Base-by-base conservation (phyloP, 805 yeast species). In the Komagataella pseudopastoris region DNA sequence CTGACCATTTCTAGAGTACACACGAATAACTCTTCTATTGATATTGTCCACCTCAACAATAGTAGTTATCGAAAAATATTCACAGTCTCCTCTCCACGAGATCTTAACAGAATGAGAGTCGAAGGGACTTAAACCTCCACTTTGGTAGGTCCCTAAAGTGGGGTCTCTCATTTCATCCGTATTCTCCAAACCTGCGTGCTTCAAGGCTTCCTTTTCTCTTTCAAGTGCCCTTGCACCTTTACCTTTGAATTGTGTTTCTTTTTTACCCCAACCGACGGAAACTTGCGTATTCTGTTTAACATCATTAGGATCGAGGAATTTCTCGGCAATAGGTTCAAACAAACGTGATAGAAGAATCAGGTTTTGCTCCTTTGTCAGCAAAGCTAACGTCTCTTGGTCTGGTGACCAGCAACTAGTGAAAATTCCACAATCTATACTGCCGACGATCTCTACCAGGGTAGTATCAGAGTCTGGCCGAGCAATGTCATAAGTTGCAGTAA, bases 261-360 rank as follows among this genome's bases (percentile, higher is more conserved):
- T 83, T 55, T 85, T 86, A 61, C 99, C 99, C 99, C 99, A 93
- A 23, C 99, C 99, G 46, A 93, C 96, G 23, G 91, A 83, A 44
- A 93, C 96, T 62, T 93, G 96, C 57, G 81, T 83, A 1, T 89
- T 82, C 36, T 73, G 70, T 39, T 69, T 63, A 48, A 90, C 71
- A 63, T 93, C 99, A 6, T 74, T 75, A 0, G 76, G 69, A 48
- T 74, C 65, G 54, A 89, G 65, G 30, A 67, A 64, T 52, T 72
- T 73, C 60, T 91, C 97, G 8, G 78, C 69, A 22, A 91, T 73
- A 1, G 90, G 87, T 56, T 91, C 97, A 56, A 89, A 85, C 46
- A 76, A 69, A 56, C 95, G 75, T 44, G 90, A 83, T 51, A 93
- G 71, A 20, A 90, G 60, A 0, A 88, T 67, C 7, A 88, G 65